A percentile compares a stretch with the other conserved stretches of the same genome.
These are phyloP conservation scores for Aspergillus chevalieri DNA, from an alignment of 2,329 filamentous ascomycete genomes.

Conservation along the genomic window DNA sequence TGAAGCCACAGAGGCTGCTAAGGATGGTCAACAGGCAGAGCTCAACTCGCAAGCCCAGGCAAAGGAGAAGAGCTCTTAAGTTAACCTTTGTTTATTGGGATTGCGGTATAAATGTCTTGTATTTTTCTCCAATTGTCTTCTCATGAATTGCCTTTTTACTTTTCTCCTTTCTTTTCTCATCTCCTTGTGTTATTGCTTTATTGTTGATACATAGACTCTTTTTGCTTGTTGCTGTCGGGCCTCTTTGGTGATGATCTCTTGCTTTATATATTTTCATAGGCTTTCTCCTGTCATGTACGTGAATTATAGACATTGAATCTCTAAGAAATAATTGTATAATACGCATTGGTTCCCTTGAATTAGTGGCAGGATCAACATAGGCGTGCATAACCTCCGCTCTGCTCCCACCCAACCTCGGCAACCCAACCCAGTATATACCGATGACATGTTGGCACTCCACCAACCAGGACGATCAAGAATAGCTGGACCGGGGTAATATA, in stretches of 20 bases:
- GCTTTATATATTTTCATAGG: neutral
- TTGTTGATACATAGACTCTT: slow-evolving; percentile 15
- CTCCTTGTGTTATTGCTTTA: slow-evolving; percentile 13
- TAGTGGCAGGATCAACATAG: too few species aligned
- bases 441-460: neutral
- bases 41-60: slow-evolving; percentile 15
- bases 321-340: neutral
- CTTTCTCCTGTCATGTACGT: slow-evolving; percentile 3
- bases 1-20: slow-evolving; percentile 39
- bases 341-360: neutral
- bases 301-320: neutral
- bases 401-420: slow-evolving; percentile 8
- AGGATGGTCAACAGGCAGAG: slow-evolving; percentile 34
- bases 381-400: neutral
- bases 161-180: slow-evolving; percentile 5
- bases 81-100: slow-evolving; percentile 7
- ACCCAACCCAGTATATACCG: slow-evolving; percentile 2
- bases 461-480: neutral
- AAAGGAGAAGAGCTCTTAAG: slow-evolving; percentile 18
- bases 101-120: slow-evolving; percentile 11
- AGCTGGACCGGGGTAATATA: too few species aligned
- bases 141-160: neutral
- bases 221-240: slow-evolving; percentile 3
- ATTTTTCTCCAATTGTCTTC: slow-evolving; percentile 6
- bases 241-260: slow-evolving; percentile 1